Evolutionary conservation across 2,329 filamentous ascomycete species (phyloP).

Genomic region (Diaporthe humulicola): DNA sequence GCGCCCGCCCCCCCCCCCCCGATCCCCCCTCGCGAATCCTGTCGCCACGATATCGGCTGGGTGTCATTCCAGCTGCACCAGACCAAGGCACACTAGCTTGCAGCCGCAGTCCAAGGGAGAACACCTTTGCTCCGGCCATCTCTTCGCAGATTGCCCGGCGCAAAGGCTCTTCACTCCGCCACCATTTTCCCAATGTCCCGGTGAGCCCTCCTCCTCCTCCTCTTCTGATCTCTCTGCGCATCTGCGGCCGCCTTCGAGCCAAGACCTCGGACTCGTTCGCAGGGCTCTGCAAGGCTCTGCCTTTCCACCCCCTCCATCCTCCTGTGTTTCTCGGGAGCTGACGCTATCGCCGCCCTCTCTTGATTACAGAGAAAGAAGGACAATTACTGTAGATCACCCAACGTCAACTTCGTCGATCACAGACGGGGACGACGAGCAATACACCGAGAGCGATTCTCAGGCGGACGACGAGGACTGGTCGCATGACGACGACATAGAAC

Average conservation of each 20-base stretch:
- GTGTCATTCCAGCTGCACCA: slow-evolving; percentile 35
- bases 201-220: slow-evolving; percentile 28
- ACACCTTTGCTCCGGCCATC: slow-evolving; percentile 61
- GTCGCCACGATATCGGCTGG: slow-evolving; percentile 31
- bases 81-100: slow-evolving; percentile 1
- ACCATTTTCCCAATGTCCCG: slow-evolving; percentile 51
- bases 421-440: slow-evolving; percentile 57
- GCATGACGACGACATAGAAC: slow-evolving; percentile 64
- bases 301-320: not conserved
- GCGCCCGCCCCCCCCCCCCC: slow-evolving; percentile 18
- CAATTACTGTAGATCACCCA: slow-evolving; percentile 46
- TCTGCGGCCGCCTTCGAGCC: not conserved
- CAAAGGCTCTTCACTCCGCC: slow-evolving; percentile 54
- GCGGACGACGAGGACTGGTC: slow-evolving; percentile 53
- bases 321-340: slow-evolving; percentile 11
- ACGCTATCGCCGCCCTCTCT: slow-evolving; percentile 5
- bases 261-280: not conserved
- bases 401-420: slow-evolving; percentile 51
- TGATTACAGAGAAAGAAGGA: slow-evolving; percentile 38
- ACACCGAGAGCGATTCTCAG: slow-evolving; percentile 50
- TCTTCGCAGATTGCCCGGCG: slow-evolving; percentile 60
- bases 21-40: slow-evolving; percentile 23
- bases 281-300: not conserved
- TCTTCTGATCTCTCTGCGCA: slow-evolving; percentile 8
- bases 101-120: slow-evolving; percentile 24